Evolutionary conservation across 768 basidiomycete genomes (phyloP), one percentile per base, ranked within the genome.

Genomic region (Mrakia frigida): DNA sequence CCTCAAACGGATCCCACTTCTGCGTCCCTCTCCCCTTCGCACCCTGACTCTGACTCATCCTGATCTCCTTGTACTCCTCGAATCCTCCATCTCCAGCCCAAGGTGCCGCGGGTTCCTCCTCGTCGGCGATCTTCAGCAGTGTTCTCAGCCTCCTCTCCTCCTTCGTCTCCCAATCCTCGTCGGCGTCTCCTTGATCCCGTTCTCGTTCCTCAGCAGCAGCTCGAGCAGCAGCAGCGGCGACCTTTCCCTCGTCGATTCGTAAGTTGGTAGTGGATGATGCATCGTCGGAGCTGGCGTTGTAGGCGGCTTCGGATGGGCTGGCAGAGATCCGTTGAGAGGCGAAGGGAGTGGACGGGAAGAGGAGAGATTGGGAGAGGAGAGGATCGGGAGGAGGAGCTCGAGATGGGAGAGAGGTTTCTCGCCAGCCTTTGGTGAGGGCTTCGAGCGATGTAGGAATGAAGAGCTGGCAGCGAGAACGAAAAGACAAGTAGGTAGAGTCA

Each of bases 111-210:
- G 18, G 2, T 31, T 41, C 33, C 11, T 67, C 74, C 6, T 52
- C 75, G 35, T 77, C 78, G 7, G 14, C 46, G 16, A 50, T 59
- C 79, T 7, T 71, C 70, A 41, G 71, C 23, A 25, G 25, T 6
- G 33, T 18, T 25, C 35, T 10, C n/a, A 77, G 33, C 80, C 75
- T 80, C 83, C 18, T 39, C 35, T 14, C 35, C 78, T 43, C 80
- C 75, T 80, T 82, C 75, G 82, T 82, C 23, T 82, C 81, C 31
- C 82, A 81, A 35, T 83, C 82, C 0, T 83, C 83, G 60, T 85
- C 84, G 10, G 77, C 79, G n/a, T 81, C 81, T 37, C 43, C 28
- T 39, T 74, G 37, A 33, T 71, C 67, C 56, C 71, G 74, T 25
- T 74, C 60, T 31, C 23, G 56, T 5, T 37, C 25, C 37, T 37